Percentiles rank a stretch among this genome's conserved stretches.
Evolutionary conservation across 331 rosid genomes (phyloP).

Genomic region (Cucumis variabilis): DNA sequence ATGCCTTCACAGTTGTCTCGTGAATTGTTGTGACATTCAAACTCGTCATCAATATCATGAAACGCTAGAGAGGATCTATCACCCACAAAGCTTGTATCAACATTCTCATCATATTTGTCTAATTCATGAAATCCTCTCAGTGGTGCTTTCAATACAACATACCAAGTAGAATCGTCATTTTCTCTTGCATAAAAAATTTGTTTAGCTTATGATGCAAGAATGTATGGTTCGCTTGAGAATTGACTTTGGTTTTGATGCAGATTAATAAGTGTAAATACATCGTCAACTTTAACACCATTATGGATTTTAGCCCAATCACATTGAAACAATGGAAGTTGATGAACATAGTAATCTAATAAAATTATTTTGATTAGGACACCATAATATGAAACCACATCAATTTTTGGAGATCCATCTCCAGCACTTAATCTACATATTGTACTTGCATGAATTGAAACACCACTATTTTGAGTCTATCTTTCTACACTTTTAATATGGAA

Average conservation of each 20-base stretch:
- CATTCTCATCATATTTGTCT: no score
- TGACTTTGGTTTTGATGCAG: neutral
- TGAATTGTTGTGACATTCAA: no score
- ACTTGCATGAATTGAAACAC: slow-evolving; percentile 6
- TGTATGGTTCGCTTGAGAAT: slow-evolving; percentile 6
- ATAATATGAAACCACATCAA: neutral
- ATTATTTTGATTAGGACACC: neutral
- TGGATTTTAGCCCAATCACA: slow-evolving; percentile 23
- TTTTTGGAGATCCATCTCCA: neutral
- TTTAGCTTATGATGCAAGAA: slow-evolving; percentile 24
- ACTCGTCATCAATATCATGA: no score
- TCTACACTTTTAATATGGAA: neutral
- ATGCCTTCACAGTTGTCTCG: no score
- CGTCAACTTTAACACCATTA: neutral
- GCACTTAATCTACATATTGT: slow-evolving; percentile 5
- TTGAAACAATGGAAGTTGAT: neutral
- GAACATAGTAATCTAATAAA: neutral
- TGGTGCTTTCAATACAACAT: neutral
- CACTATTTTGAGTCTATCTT: neutral
- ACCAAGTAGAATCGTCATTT: neutral
- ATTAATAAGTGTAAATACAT: no score
- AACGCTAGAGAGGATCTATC: no score
- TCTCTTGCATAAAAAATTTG: slow-evolving; percentile 22
- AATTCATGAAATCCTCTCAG: no score
- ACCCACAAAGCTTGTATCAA: no score